Percentiles rank a stretch among this genome's conserved stretches.
Conservation (phyloP, 805 yeast species). For the Suhomyces prunicola region DNA sequence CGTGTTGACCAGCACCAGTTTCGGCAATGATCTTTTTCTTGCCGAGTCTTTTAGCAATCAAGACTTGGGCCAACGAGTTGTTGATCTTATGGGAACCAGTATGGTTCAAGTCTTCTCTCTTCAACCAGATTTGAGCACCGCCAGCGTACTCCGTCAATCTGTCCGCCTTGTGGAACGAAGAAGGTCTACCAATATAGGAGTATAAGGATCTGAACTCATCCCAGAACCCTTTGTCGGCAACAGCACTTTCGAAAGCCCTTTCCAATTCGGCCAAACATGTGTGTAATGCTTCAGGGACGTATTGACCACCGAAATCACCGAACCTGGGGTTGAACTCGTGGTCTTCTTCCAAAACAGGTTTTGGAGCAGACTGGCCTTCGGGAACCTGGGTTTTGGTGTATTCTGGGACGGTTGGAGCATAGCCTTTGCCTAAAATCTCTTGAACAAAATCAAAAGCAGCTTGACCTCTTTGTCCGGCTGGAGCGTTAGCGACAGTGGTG, state of each 20-base stretch:
- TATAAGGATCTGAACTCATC: conserved; percentile 80
- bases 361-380: conserved; percentile 25
- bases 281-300: conserved; percentile 94
- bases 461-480: conserved; percentile 56
- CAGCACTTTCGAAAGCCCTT: conserved; percentile 79
- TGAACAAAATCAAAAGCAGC: conserved; percentile 66
- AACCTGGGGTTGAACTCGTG: conserved; percentile 76
- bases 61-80: conserved; percentile 79
- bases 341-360: conserved; percentile 45
- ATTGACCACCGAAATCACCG: conserved; percentile 98
- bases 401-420: conserved; percentile 25
- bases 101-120: conserved; percentile 93
- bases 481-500: conserved; percentile 62
- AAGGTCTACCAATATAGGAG: conserved; percentile 95
- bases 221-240: conserved; percentile 92
- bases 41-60: conserved; percentile 76
- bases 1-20: conserved; percentile 93
- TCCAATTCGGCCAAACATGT: conserved; percentile 89
- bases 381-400: conserved; percentile 16
- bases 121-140: conserved; percentile 92
- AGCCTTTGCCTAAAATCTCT: conserved; percentile 62
- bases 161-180: conserved; percentile 86
- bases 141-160: conserved; percentile 87
- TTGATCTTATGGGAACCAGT: conserved; percentile 88
- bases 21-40: conserved; percentile 78